phyloP scores from a whole-genome alignment of 495 filamentous ascomycete species.

The Podospora tetraspora region DNA sequence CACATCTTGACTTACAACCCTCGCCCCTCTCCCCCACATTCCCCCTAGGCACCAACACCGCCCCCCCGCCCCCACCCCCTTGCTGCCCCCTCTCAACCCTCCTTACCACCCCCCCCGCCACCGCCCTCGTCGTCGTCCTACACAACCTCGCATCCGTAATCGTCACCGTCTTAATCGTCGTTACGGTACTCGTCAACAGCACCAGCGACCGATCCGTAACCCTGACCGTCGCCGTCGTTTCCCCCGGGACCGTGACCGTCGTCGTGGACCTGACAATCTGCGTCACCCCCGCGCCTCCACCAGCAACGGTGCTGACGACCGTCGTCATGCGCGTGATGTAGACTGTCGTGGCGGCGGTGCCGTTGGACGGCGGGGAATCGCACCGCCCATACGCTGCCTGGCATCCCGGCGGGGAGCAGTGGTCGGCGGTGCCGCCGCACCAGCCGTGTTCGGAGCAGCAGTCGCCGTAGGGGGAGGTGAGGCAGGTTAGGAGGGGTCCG shows the following conservation, averaged over 20 bases:
- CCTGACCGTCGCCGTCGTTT: slow-evolving; percentile 5
- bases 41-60: not conserved
- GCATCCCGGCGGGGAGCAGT: slow-evolving; percentile 47
- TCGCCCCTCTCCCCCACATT: not conserved
- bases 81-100: not conserved
- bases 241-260: not conserved
- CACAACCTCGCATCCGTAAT: slow-evolving; percentile 17
- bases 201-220: slow-evolving; percentile 14
- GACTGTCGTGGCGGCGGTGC: slow-evolving; percentile 19
- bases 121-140: not conserved
- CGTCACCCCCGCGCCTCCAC: not conserved
- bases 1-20: not conserved
- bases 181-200: slow-evolving; percentile 16
- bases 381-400: slow-evolving; percentile 47
- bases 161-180: slow-evolving; percentile 17
- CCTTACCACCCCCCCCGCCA: not conserved
- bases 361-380: not conserved
- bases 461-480: slow-evolving; percentile 38
- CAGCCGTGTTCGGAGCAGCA: slow-evolving; percentile 41
- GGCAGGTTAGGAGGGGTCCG: slow-evolving; percentile 46
- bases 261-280: slow-evolving; percentile 10
- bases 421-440: slow-evolving; percentile 46
- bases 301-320: not conserved
- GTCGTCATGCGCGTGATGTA: not conserved
- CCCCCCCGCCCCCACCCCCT: not conserved